Conservation (phyloP, 2,329 filamentous ascomycete genomes). For the Fusarium torulosum region DNA sequence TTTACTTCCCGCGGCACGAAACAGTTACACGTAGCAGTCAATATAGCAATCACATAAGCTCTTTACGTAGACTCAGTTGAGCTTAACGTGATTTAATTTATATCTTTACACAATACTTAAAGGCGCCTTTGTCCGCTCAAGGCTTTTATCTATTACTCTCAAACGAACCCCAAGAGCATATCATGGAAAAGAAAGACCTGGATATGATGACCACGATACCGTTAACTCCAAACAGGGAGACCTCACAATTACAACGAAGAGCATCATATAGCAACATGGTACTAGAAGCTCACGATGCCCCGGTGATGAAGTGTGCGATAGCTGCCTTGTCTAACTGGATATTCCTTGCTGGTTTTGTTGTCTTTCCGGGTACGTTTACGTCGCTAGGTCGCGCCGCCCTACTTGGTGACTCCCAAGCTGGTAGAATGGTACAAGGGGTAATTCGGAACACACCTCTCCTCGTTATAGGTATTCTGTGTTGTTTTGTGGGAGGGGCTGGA, state of each 20-base stretch:
- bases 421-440: not conserved
- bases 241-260: not conserved
- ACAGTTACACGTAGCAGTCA: no score
- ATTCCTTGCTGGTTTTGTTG: not conserved
- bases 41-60: no score
- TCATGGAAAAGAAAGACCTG: no score
- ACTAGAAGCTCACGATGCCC: not conserved
- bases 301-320: not conserved
- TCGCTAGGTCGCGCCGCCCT: not conserved
- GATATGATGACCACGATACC: no score
- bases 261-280: not conserved
- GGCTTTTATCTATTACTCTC: no score
- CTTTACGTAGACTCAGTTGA: no score
- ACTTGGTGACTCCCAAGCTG: not conserved
- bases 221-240: no score
- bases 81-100: no score
- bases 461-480: slow-evolving; percentile 3
- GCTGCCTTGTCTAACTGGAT: not conserved
- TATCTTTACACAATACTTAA: no score
- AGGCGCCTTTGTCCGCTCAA: no score
- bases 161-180: no score
- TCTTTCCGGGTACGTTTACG: not conserved
- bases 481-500: not conserved
- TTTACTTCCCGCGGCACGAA: no score
- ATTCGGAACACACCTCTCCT: not conserved